Evolutionary conservation across 192 early-diverging fungal genomes (phyloP).

Genomic region (Thamnidium elegans): DNA sequence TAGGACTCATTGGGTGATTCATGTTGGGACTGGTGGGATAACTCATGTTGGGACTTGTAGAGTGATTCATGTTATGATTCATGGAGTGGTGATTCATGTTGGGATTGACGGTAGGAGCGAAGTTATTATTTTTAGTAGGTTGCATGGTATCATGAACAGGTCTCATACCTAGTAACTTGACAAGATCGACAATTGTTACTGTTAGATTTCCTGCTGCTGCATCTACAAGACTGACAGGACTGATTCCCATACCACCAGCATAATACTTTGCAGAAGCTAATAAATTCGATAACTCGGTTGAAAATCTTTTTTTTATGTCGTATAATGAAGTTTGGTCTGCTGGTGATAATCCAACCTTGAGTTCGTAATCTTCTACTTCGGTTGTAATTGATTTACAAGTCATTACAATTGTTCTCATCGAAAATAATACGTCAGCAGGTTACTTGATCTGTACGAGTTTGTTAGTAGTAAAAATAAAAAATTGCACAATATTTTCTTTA

Average conservation of each 20-base stretch:
- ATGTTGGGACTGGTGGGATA: not conserved
- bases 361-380: constrained; percentile 72
- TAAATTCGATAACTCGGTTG: constrained; percentile 61
- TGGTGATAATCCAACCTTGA: constrained; percentile 43
- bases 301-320: constrained; percentile 60
- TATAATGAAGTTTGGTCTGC: constrained; percentile 51
- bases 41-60: not conserved
- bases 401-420: constrained; percentile 83
- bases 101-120: not conserved
- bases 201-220: constrained; percentile 77
- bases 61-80: not conserved
- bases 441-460: constrained; percentile 51
- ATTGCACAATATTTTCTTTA: constrained; percentile 15
- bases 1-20: not conserved
- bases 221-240: constrained; percentile 74
- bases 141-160: not conserved
- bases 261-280: constrained; percentile 76
- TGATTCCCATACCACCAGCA: constrained; percentile 63
- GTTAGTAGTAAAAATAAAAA: not conserved
- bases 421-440: constrained; percentile 68
- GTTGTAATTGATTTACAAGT: constrained; percentile 82
- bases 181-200: constrained; percentile 76
- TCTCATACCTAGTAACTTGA: constrained; percentile 45
- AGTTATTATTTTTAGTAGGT: not conserved
- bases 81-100: not conserved